Conservation (phyloP, 805 yeast genomes). For the Candida jianshihensis region DNA sequence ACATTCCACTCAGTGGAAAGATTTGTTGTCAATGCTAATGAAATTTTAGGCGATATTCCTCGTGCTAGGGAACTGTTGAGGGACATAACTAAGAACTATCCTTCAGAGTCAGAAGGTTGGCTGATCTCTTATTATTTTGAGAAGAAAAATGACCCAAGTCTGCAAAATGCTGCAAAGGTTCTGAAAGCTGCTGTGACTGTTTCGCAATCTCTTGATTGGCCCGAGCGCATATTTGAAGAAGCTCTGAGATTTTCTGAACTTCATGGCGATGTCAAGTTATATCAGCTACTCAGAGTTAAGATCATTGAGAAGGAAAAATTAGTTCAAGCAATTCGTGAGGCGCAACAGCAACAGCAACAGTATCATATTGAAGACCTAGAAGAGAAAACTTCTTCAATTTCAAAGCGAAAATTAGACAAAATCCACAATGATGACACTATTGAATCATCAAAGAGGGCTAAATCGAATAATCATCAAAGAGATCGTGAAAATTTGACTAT, state of each 20-base stretch:
- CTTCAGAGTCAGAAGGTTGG: conserved; percentile 41
- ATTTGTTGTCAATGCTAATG: conserved; percentile 29
- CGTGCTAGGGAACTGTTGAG: conserved; percentile 23
- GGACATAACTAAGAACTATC: conserved; percentile 21
- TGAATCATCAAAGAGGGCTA: conserved; percentile 5
- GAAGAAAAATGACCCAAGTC: conserved; percentile 20
- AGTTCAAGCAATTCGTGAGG: conserved; percentile 6
- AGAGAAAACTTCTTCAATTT: too few relatives aligned
- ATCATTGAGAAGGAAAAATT: conserved; percentile 19
- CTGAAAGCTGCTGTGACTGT: conserved; percentile 27
- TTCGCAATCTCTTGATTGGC: conserved; percentile 36
- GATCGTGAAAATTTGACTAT: conserved; percentile 57
- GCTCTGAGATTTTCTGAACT: conserved; percentile 32
- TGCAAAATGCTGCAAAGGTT: conserved; percentile 19
- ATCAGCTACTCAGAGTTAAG: conserved; percentile 19
- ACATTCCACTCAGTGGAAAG: conserved; percentile 39
- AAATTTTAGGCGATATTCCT: conserved; percentile 23
- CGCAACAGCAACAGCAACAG: not conserved
- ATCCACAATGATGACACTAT: conserved; percentile 1
- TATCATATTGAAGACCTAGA: too few relatives aligned
- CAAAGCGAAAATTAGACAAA: too few relatives aligned
- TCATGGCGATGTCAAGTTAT: conserved; percentile 24
- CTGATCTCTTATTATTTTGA: conserved; percentile 36
- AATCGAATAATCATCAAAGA: conserved; percentile 24
- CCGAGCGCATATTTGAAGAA: conserved; percentile 42